Base-by-base conservation (phyloP, 2,329 filamentous ascomycete species). In the Calonectria pauciramosa region DNA sequence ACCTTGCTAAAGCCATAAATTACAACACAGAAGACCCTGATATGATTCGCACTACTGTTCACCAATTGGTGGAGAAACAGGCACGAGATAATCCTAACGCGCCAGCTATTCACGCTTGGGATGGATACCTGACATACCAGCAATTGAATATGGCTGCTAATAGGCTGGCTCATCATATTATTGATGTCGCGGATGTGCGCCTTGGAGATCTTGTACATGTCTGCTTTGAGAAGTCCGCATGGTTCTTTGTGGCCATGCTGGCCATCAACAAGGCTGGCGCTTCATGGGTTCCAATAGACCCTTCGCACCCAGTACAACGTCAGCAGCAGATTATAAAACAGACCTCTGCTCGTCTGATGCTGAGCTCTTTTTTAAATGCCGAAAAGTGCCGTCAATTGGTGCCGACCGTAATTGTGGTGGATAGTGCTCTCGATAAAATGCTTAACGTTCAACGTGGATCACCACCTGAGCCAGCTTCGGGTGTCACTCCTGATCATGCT, bases 121-220 rank as follows among this genome's bases (percentile, higher is more conserved):
- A 65, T 34, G 60, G 60, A 11, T 2, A 65, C 1, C 18, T 65
- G 6, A 30, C 38, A 10, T 65, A 65, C 26, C 28, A n/a, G 13
- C 38, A 65, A 23, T 10, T 65, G 38, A 65, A 65, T 13, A 49
- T 23, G 49, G 65, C 65, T 30, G 49, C 65, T 20, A 68, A 68
- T 23, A 68, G 65, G 9, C 51, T 68, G 54, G 65, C 66, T 3
- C 51, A 56, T 56, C 51, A 56, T 30, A 52, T 68, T 23, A 47
- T 68, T 8, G 49, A 68, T 16, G 3, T 44, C 23, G 51, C 51
- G 16, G 28, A 23, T 44, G 66, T 68, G 18, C 49, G 56, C 11
- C 20, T 52, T 32, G 65, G 65, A 20, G 60, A 64, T 30, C 26
- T 64, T 10, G 60, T 64, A 32, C 41, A 44, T n/a, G 41, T 44